These are phyloP conservation scores for Pholiota conissans DNA, from an alignment of 768 basidiomycete species.

Conservation along the genomic window DNA sequence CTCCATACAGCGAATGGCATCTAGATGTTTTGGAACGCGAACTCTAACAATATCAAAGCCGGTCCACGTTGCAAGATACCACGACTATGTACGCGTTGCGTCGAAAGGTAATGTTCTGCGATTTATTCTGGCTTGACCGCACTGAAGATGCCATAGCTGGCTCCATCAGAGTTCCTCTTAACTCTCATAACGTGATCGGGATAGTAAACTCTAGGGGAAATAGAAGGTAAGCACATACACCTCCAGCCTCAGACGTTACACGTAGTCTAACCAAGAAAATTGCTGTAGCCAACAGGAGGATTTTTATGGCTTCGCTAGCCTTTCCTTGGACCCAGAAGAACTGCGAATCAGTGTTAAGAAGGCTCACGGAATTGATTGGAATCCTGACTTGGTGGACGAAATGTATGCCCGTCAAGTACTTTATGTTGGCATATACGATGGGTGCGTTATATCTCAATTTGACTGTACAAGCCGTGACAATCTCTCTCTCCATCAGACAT, in stretches of 20 bases:
- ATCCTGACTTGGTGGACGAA: constrained; percentile 53
- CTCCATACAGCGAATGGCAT: constrained; percentile 22
- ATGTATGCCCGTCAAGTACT: constrained; percentile 72
- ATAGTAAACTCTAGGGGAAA: constrained; percentile 75
- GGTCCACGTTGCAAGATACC: constrained; percentile 41
- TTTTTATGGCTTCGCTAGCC: constrained; percentile 72
- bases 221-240: constrained; percentile 47
- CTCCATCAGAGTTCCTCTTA: constrained; percentile 65
- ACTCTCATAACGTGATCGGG: constrained; percentile 78
- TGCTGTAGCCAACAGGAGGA: constrained; percentile 83
- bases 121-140: background rate
- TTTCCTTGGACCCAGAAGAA: constrained; percentile 77
- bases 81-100: constrained; percentile 69
- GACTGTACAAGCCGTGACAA: background rate
- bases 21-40: constrained; percentile 19
- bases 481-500: constrained; percentile 55
- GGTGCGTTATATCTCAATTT: constrained; percentile 46
- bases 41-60: constrained; percentile 13
- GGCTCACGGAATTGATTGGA: constrained; percentile 68
- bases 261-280: background rate
- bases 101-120: constrained; percentile 29
- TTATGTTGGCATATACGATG: constrained; percentile 91
- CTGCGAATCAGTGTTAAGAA: constrained; percentile 65
- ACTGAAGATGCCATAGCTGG: constrained; percentile 46
- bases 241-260: background rate